A percentile compares a stretch with the other conserved stretches of the same genome.
Evolutionary conservation across 306 rosid genomes (phyloP).

Genomic region (Glycyrrhiza uralensis): DNA sequence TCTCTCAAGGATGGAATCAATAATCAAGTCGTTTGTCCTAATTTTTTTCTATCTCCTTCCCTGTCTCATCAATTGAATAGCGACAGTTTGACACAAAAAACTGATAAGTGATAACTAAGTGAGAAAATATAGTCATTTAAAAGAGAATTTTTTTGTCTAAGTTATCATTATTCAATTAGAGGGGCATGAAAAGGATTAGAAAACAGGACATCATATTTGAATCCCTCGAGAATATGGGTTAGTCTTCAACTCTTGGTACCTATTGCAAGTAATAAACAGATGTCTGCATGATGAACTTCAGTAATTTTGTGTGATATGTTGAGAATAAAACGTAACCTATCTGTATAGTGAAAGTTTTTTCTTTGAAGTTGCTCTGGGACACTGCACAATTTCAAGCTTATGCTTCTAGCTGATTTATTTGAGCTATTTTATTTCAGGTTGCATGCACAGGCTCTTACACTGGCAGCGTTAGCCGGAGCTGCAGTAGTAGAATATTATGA

Average conservation of each 20-base stretch:
- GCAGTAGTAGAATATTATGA: slow-evolving; percentile 87
- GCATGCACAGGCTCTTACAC: slow-evolving; percentile 93
- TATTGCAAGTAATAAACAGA: not conserved
- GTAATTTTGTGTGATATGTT: not conserved
- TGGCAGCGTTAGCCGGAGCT: slow-evolving; percentile 86
- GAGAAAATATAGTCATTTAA: not conserved
- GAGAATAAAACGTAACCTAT: not conserved
- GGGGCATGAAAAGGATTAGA: not conserved
- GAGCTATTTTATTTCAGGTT: slow-evolving; percentile 50
- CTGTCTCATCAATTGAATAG: not conserved
- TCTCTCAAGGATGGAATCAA: not conserved
- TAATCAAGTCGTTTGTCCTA: not conserved
- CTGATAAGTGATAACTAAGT: not conserved
- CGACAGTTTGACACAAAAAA: not conserved
- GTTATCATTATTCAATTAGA: not conserved
- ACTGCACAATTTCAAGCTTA: not conserved
- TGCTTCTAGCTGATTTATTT: slow-evolving; percentile 3
- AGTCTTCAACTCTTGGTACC: not conserved
- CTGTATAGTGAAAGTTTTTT: too few relatives aligned
- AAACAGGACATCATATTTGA: not conserved
- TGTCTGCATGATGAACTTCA: not conserved
- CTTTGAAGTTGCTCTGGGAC: not conserved
- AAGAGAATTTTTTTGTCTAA: not conserved
- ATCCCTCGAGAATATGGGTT: not conserved
- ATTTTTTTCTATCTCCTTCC: not conserved